Percentiles rank a stretch among this genome's conserved stretches.
Evolutionary conservation across 2,329 filamentous ascomycete species (phyloP).

Genomic region (Microthyrium microscopicum): DNA sequence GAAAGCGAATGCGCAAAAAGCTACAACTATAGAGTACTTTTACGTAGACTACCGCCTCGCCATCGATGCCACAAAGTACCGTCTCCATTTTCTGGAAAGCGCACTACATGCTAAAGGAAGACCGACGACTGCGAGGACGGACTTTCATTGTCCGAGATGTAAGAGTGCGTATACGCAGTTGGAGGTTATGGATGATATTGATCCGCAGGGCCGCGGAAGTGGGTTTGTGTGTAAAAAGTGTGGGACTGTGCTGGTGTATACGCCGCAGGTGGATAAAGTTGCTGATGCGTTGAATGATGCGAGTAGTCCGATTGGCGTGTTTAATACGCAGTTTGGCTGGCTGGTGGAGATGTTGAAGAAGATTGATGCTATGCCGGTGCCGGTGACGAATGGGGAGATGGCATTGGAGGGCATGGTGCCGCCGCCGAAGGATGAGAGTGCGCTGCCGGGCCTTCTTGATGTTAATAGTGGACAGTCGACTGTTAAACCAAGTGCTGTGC

Average conservation of each 20-base stretch:
- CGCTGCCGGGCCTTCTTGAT: neutral
- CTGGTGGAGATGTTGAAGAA: slow-evolving; percentile 60
- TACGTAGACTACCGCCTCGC: slow-evolving; percentile 91
- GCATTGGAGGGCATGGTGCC: slow-evolving; percentile 47
- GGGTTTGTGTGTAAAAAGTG: slow-evolving; percentile 77
- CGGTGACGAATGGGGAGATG: slow-evolving; percentile 54
- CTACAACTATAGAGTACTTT: slow-evolving; percentile 82
- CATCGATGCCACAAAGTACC: slow-evolving; percentile 93
- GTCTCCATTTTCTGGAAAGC: slow-evolving; percentile 74
- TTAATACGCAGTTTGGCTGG: slow-evolving; percentile 67
- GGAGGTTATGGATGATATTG: slow-evolving; percentile 67
- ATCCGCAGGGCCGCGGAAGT: slow-evolving; percentile 33
- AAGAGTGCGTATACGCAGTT: slow-evolving; percentile 75
- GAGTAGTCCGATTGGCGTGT: slow-evolving; percentile 28
- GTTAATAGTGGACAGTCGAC: slow-evolving; percentile 13
- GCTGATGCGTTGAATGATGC: slow-evolving; percentile 35
- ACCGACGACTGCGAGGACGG: slow-evolving; percentile 69
- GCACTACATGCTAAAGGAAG: slow-evolving; percentile 72
- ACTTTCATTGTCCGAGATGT: slow-evolving; percentile 72
- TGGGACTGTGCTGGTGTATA: slow-evolving; percentile 39
- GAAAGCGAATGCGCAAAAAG: slow-evolving; percentile 64
- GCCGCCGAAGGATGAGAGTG: slow-evolving; percentile 46
- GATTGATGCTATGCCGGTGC: slow-evolving; percentile 59
- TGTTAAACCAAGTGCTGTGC: slow-evolving; percentile 45
- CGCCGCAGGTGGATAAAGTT: no score